phyloP scores from a whole-genome alignment of 306 rosid species.

The Parietaria judaica region DNA sequence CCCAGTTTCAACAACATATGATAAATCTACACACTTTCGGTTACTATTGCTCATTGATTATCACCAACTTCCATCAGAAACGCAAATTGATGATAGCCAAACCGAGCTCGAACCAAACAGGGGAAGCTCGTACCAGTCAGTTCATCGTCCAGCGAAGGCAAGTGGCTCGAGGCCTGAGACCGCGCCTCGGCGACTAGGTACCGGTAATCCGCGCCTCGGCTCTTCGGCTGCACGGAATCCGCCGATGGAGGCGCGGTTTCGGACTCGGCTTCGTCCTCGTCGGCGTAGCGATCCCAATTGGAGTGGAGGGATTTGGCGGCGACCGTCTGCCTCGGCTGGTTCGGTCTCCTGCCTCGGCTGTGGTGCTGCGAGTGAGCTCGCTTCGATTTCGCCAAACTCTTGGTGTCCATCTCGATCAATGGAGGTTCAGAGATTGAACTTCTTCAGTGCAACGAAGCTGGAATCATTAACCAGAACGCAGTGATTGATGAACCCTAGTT shows the following conservation, averaged over 20 bases:
- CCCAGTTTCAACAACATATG: too few species aligned
- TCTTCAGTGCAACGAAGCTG: too few species aligned
- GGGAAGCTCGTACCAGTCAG: conserved; percentile 38
- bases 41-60: too few species aligned
- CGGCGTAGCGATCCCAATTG: conserved; percentile 77
- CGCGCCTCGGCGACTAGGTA: conserved; percentile 66
- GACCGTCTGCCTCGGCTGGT: conserved; percentile 36
- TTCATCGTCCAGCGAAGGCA: conserved; percentile 45
- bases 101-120: too few species aligned
- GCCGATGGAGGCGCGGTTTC: conserved; percentile 19
- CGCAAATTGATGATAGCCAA: too few species aligned
- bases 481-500: too few species aligned
- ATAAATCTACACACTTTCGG: too few species aligned
- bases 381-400: conserved; percentile 78
- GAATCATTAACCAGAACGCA: too few species aligned
- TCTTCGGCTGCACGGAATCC: conserved; percentile 47
- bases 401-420: conserved; percentile 46
- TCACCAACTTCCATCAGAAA: too few species aligned
- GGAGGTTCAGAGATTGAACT: too few species aligned
- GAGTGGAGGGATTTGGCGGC: conserved; percentile 29
- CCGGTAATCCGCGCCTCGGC: conserved; percentile 75
- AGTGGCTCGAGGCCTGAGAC: conserved; percentile 19
- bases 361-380: conserved; percentile 76
- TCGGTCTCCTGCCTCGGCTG: conserved; percentile 24
- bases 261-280: conserved; percentile 26